A percentile compares a stretch with the other conserved stretches of the same genome.
These are phyloP conservation scores for Populus trichocarpa DNA, from an alignment of 441 rosid species.

Conservation along the genomic window DNA sequence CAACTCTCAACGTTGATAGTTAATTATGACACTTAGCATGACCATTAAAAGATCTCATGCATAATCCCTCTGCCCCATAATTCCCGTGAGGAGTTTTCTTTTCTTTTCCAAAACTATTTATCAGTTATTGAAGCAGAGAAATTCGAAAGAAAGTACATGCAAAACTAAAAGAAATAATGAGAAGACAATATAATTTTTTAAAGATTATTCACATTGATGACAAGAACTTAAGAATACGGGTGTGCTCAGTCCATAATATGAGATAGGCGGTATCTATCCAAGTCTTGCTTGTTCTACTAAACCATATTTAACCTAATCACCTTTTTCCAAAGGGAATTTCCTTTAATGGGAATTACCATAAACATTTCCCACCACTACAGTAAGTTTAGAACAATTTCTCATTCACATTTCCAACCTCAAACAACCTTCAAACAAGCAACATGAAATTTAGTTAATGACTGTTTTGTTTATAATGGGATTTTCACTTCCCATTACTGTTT, in stretches of 20 bases:
- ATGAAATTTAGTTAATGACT: neutral
- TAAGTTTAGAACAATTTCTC: neutral
- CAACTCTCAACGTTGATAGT: slow-evolving; percentile 1
- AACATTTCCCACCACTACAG: neutral
- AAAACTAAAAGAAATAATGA: neutral
- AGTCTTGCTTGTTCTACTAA: neutral
- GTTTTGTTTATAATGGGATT: neutral
- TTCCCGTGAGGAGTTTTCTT: neutral
- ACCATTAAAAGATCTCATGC: neutral
- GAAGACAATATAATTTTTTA: neutral
- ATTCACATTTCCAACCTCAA: neutral
- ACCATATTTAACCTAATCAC: neutral
- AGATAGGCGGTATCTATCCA: neutral
- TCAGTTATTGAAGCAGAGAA: neutral
- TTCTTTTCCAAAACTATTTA: neutral
- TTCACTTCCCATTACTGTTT: neutral
- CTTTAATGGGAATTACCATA: neutral
- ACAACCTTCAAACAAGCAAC: neutral
- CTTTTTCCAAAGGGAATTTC: neutral
- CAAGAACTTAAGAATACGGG: neutral
- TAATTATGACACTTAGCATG: neutral
- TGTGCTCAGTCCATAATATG: neutral
- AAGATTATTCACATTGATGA: neutral
- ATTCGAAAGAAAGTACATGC: neutral
- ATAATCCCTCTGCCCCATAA: neutral